Conservation (phyloP, 1,139 yeast species). For the Zygosaccharomyces sapae region DNA sequence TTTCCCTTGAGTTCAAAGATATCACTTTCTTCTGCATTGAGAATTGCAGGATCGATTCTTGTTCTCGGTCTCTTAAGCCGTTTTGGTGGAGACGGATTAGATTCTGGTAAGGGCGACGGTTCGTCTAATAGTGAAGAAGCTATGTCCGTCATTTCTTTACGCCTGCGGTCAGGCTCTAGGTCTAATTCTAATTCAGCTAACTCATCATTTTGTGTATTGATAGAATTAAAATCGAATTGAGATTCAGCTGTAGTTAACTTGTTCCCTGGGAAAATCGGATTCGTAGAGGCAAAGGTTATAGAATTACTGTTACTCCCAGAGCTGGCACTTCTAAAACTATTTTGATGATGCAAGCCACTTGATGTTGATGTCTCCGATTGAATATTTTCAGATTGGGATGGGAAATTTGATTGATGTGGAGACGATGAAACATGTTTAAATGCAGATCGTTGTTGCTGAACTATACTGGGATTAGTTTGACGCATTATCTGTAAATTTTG, state of each 20-base stretch:
- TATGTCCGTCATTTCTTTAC: not conserved
- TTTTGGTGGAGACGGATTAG: not conserved
- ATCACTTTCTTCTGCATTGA: not conserved
- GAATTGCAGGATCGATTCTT: not conserved
- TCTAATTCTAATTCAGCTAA: not conserved
- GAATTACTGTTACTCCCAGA: not conserved
- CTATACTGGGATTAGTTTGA: not conserved
- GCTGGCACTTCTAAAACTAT: not conserved
- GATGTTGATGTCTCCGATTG: not conserved
- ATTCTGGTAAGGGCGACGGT: not conserved
- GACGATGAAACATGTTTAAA: not conserved
- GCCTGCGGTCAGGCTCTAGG: not conserved
- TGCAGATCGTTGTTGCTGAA: not conserved
- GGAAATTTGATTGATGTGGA: not conserved
- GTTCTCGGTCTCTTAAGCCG: not conserved
- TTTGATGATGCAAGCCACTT: not conserved
- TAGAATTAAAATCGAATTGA: slow-evolving; percentile 1
- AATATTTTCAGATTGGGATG: not conserved
- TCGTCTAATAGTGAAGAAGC: not conserved
- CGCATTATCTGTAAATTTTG: slow-evolving; percentile 15
- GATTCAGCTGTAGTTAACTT: not conserved
- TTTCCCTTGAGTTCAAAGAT: slow-evolving; percentile 1
- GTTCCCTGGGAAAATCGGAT: too few relatives aligned
- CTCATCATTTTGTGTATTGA: not conserved
- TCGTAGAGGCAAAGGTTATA: not conserved